Percentiles rank a stretch among this genome's conserved stretches.
These are phyloP conservation scores for Coemansia sp. DNA, from an alignment of 192 early-diverging fungal species.

Conservation along the genomic window DNA sequence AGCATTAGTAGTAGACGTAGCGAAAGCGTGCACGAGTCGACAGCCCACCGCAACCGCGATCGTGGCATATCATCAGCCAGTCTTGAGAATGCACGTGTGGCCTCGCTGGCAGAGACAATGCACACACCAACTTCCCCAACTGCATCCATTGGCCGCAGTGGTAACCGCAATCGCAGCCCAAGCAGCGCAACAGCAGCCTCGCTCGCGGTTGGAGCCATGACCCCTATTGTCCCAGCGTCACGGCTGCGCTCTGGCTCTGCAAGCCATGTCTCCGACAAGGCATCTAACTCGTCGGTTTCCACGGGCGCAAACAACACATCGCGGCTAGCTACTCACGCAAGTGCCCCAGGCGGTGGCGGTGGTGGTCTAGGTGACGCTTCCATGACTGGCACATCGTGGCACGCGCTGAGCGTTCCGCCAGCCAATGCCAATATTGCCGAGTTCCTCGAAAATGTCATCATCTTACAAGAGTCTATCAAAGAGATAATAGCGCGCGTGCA, in stretches of 20 bases:
- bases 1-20: slow-evolving; percentile 4
- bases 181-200: slow-evolving; percentile 13
- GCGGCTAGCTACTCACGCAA: slow-evolving; percentile 6
- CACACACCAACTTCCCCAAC: background rate
- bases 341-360: background rate
- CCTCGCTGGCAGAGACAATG: background rate
- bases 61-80: slow-evolving; percentile 53
- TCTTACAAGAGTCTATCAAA: slow-evolving; percentile 89
- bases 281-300: slow-evolving; percentile 24
- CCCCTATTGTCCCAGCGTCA: background rate
- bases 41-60: slow-evolving; percentile 19
- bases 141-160: background rate
- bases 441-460: slow-evolving; percentile 87
- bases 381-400: slow-evolving; percentile 19
- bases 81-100: slow-evolving; percentile 27
- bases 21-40: background rate
- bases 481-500: slow-evolving; percentile 84
- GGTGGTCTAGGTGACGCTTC: slow-evolving; percentile 3
- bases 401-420: slow-evolving; percentile 39
- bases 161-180: slow-evolving; percentile 36
- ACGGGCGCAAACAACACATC: slow-evolving; percentile 5
- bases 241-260: slow-evolving; percentile 33
- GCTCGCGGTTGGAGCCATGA: background rate
- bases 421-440: slow-evolving; percentile 46
- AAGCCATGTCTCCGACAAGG: slow-evolving; percentile 23